A percentile compares a stretch with the other conserved stretches of the same genome.
Evolutionary conservation across 805 yeast genomes (phyloP).

Genomic region (Sugiyamaella boreocaroliniensis): DNA sequence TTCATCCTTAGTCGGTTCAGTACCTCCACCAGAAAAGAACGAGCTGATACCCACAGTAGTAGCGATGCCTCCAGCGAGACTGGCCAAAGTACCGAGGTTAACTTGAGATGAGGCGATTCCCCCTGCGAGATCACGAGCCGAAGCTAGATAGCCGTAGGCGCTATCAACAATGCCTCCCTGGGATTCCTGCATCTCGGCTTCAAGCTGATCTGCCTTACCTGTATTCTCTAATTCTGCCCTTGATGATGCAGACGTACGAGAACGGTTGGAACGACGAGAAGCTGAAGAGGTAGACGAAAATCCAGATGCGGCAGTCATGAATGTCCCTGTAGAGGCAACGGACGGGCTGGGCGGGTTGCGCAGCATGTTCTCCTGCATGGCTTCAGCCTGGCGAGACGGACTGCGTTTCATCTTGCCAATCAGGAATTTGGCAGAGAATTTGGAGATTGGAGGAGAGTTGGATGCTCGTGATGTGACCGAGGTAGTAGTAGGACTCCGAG

Average conservation of each 20-base stretch:
- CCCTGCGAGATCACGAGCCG: background rate
- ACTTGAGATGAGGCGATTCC: background rate
- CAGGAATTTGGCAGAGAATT: constrained; percentile 1
- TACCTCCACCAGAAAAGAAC: background rate
- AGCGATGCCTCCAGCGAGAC: background rate
- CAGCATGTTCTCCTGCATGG: background rate
- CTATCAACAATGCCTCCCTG: background rate
- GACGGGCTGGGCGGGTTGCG: background rate
- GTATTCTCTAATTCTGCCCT: no score
- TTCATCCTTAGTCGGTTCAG: background rate
- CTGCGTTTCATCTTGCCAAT: background rate
- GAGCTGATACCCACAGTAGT: background rate
- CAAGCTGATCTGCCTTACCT: background rate
- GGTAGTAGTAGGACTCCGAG: background rate
- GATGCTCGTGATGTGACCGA: background rate
- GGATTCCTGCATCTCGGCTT: background rate
- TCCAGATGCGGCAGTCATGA: background rate
- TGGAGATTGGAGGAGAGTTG: background rate
- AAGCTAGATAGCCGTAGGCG: background rate
- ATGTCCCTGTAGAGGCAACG: background rate
- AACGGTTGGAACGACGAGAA: background rate
- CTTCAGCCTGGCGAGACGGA: background rate
- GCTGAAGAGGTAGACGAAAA: background rate
- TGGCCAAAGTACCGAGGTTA: background rate
- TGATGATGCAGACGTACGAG: background rate